Base-by-base conservation (phyloP, 2,329 filamentous ascomycete genomes). In the Pseudovirgaria hyperparasitica region DNA sequence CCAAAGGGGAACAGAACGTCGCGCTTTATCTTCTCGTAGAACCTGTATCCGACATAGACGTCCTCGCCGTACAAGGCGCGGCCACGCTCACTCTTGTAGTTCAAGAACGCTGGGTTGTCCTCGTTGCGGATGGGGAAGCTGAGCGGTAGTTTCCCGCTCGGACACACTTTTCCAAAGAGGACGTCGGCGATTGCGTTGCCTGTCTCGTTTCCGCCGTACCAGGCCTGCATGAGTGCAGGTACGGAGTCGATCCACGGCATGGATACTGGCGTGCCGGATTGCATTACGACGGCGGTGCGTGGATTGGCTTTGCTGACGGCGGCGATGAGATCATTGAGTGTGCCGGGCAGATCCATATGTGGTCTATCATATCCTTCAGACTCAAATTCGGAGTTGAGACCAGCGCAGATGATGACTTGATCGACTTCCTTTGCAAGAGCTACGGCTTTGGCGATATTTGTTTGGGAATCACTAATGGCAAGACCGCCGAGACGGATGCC, bases 141-240 rank as follows among this genome's bases (percentile, higher is more conserved):
- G 21, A 79, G 67, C 2, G 65, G 63, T 10, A 77, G 60, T 46
- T 67, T 73, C 17, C 72, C 72, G 1, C 65, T 70, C 0, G 73
- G 73, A 46, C 72, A 75, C 30, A 63, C 61, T 27, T 67, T 55
- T n/a, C 73, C 73, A 39, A 72, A 76, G 3, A 77, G 54, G 14
- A 77, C 59, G 34, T 76, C 69, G 0, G 72, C 70, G 3, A 77
- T 62, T 2, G 73, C 72, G 34, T 72, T 58, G 0, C 72, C 73
- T 10, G 72, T 72, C 52, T 78, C 57, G 39, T 77, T 72, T 0
- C 71, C 74, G 7, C 72, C 72, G 40, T 80, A 81, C 54, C 80
- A 81, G 45, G 79, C 74, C 42, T 81, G 76, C 0, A 81, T 53
- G 0, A 81, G 60, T 1, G 71, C 73, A 0, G 68, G 58, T 0